phyloP scores from a whole-genome alignment of 768 basidiomycete species.

The Podaxis sp. region DNA sequence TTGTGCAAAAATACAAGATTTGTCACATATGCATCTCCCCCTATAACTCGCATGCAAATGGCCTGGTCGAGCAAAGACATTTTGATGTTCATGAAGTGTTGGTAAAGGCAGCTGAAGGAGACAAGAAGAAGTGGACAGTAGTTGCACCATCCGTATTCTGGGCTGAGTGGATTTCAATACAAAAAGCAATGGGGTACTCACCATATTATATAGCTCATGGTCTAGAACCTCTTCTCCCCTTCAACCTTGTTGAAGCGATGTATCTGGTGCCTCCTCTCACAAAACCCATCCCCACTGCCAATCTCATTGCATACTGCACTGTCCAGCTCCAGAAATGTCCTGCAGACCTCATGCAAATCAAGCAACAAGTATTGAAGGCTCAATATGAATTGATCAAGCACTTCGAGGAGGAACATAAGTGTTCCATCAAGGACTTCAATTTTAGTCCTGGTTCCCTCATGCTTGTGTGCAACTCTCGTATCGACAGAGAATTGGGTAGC shows the following conservation, averaged over 20 bases:
- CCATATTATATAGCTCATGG: conserved; percentile 34
- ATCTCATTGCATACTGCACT: no score
- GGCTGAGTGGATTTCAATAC: conserved; percentile 30
- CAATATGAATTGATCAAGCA: no score
- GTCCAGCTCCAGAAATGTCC: no score
- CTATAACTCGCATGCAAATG: conserved; percentile 21
- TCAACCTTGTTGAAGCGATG: conserved; percentile 24
- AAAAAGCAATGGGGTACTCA: conserved; percentile 30
- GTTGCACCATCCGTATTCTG: conserved; percentile 27
- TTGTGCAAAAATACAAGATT: no score
- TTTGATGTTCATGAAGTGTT: conserved; percentile 25
- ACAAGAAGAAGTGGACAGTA: conserved; percentile 29
- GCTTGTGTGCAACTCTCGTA: no score
- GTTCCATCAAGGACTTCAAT: no score
- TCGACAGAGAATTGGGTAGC: no score
- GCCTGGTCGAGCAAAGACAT: conserved; percentile 32
- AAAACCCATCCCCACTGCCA: conserved; percentile 4
- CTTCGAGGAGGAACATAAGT: no score
- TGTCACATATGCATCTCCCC: no score
- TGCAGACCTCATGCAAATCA: no score
- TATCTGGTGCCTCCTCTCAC: conserved; percentile 11
- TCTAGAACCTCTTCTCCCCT: conserved; percentile 31
- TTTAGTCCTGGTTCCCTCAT: no score
- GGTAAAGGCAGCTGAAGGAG: conserved; percentile 28
- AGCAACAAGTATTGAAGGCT: no score